A percentile compares a stretch with the other conserved stretches of the same genome.
Conservation (phyloP, 2,329 filamentous ascomycete species). For the Bipolaris oryzae region DNA sequence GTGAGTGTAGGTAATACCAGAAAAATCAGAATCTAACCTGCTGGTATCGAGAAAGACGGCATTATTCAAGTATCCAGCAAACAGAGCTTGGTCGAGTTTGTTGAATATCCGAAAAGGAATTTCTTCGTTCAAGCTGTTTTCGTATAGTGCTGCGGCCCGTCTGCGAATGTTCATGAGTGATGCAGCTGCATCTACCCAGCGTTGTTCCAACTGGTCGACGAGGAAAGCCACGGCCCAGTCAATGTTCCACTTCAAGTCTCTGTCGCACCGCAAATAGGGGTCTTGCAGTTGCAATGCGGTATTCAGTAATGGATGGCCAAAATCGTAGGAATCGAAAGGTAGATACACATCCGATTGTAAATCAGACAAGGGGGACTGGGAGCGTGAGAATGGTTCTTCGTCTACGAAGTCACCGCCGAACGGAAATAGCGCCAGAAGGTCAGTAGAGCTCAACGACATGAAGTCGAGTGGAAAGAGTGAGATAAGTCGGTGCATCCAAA, state of each 20-base stretch:
- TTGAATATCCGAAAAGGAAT: conserved; percentile 48
- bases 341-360: conserved; percentile 25
- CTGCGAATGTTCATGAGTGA: conserved; percentile 26
- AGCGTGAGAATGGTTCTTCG: conserved; percentile 1
- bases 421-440: conserved; percentile 10
- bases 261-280: conserved; percentile 26
- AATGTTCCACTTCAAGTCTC: conserved; percentile 48
- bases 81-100: conserved; percentile 45
- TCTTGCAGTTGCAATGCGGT: conserved; percentile 26
- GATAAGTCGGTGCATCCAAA: neutral
- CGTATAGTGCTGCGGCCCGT: conserved; percentile 18
- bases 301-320: conserved; percentile 10
- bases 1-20: conserved; percentile 47
- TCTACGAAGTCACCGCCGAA: conserved; percentile 19
- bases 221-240: conserved; percentile 52
- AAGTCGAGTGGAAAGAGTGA: conserved; percentile 5
- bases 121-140: conserved; percentile 23
- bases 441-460: conserved; percentile 22
- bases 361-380: conserved; percentile 22
- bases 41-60: conserved; percentile 47
- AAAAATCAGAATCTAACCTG: conserved; percentile 30
- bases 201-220: conserved; percentile 39
- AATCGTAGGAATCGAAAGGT: conserved; percentile 3
- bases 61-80: conserved; percentile 46
- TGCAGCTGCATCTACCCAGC: conserved; percentile 24